Percentiles rank a stretch among this genome's conserved stretches.
These are phyloP conservation scores for Paramyrothecium sp. DNA, from an alignment of 2,329 filamentous ascomycete species.

Conservation along the genomic window DNA sequence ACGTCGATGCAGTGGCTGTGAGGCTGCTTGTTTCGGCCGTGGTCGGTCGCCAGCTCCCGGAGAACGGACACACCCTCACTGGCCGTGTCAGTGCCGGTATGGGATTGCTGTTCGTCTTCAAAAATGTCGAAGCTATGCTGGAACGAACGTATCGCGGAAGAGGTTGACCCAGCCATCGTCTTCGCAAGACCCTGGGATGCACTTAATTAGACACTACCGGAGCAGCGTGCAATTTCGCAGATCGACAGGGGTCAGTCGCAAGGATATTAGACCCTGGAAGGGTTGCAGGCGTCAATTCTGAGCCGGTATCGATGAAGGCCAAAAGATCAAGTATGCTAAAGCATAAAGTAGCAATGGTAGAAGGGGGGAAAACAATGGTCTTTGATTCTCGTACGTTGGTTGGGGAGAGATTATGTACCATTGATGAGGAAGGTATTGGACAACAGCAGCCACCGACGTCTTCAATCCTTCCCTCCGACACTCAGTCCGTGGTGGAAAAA, in stretches of 20 bases:
- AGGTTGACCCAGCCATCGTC: neutral
- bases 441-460: neutral
- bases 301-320: neutral
- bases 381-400: neutral
- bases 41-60: constrained; percentile 22
- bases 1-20: constrained; percentile 8
- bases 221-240: constrained; percentile 21
- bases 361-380: neutral
- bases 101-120: too few relatives aligned
- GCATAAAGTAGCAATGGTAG: neutral
- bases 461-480: neutral
- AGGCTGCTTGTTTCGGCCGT: constrained; percentile 21
- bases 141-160: neutral
- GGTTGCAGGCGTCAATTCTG: neutral
- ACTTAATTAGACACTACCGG: neutral
- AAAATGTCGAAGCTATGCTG: neutral
- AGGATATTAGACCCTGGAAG: neutral
- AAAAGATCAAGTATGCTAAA: neutral
- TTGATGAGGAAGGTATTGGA: neutral
- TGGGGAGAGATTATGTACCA: neutral
- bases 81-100: neutral
- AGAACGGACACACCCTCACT: constrained; percentile 10
- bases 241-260: constrained; percentile 14
- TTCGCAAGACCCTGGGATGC: neutral
- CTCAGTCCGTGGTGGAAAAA: neutral